A percentile compares a stretch with the other conserved stretches of the same genome.
Conservation (phyloP, 108 stramenopile species). For the Cyclotella atomus region DNA sequence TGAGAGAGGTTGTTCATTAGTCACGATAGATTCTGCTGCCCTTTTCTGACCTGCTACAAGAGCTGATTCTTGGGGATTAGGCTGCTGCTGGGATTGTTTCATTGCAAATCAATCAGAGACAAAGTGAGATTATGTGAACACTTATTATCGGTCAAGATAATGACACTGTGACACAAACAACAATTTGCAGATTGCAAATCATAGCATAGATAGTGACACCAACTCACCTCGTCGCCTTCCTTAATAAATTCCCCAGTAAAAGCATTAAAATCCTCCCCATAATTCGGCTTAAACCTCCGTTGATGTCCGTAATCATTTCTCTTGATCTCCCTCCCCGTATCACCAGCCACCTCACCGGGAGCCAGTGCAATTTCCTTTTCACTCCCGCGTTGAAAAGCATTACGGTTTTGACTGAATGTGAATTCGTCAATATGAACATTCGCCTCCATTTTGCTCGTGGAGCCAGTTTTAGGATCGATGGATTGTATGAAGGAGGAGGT, state of each 20-base stretch:
- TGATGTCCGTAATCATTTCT: conserved; percentile 44
- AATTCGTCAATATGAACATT: conserved; percentile 63
- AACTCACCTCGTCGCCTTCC: neutral
- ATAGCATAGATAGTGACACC: no score
- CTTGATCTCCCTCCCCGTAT: conserved; percentile 45
- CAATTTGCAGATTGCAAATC: no score
- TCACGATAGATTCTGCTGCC: neutral
- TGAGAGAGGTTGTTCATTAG: neutral
- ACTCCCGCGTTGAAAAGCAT: conserved; percentile 67
- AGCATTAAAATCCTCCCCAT: conserved; percentile 9
- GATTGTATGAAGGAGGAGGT: conserved; percentile 41
- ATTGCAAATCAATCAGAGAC: no score
- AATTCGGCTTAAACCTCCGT: conserved; percentile 32
- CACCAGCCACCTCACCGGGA: conserved; percentile 46
- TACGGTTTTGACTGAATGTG: conserved; percentile 67
- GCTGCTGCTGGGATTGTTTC: no score
- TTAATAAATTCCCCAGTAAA: neutral
- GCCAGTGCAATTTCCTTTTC: conserved; percentile 48
- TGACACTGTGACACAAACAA: no score
- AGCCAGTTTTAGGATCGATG: conserved; percentile 36
- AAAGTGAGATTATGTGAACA: no score
- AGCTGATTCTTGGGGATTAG: no score
- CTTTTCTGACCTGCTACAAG: neutral
- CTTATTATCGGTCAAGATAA: no score
- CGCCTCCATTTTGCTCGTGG: conserved; percentile 38